Percentiles rank a stretch among this genome's conserved stretches.
Evolutionary conservation across 1,284 basidiomycete genomes (phyloP).

Genomic region (Chalciporus sp.): DNA sequence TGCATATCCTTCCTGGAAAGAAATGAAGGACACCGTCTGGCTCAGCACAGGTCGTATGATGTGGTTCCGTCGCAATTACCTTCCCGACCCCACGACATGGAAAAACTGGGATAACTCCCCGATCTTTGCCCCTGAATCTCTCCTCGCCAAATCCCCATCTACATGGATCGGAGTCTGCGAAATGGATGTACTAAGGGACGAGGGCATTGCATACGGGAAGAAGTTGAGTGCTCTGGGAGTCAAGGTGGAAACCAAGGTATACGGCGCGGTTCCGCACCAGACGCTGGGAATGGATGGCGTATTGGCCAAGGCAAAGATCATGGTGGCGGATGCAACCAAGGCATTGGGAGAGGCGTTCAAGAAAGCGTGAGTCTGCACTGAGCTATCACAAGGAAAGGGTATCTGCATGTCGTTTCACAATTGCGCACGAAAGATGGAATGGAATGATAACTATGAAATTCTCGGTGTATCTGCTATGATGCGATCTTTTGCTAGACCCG

Average conservation of each 20-base stretch:
- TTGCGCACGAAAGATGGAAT: not conserved
- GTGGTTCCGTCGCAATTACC: slow-evolving; percentile 72
- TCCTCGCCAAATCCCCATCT: slow-evolving; percentile 52
- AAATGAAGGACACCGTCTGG: slow-evolving; percentile 61
- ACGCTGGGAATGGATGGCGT: slow-evolving; percentile 73
- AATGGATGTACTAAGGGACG: slow-evolving; percentile 67
- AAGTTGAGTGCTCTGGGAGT: slow-evolving; percentile 59
- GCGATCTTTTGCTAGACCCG: slow-evolving; percentile 37
- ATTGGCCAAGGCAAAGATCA: slow-evolving; percentile 49
- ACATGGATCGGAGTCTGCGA: slow-evolving; percentile 69
- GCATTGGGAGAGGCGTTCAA: slow-evolving; percentile 50
- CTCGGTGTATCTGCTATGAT: slow-evolving; percentile 37
- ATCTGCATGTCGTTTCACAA: not conserved
- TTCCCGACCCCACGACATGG: slow-evolving; percentile 61
- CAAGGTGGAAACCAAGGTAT: slow-evolving; percentile 55
- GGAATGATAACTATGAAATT: slow-evolving; percentile 21
- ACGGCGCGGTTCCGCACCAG: slow-evolving; percentile 65
- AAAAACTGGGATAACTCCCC: slow-evolving; percentile 71
- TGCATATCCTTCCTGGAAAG: slow-evolving; percentile 55
- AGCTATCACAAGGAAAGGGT: not conserved
- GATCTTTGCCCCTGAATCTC: slow-evolving; percentile 60
- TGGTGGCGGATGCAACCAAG: slow-evolving; percentile 56
- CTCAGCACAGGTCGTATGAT: slow-evolving; percentile 65
- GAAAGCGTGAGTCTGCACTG: not conserved
- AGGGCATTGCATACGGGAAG: slow-evolving; percentile 66